Evolutionary conservation across 768 basidiomycete species (phyloP).

Genomic region (Tephrocybe sp.): DNA sequence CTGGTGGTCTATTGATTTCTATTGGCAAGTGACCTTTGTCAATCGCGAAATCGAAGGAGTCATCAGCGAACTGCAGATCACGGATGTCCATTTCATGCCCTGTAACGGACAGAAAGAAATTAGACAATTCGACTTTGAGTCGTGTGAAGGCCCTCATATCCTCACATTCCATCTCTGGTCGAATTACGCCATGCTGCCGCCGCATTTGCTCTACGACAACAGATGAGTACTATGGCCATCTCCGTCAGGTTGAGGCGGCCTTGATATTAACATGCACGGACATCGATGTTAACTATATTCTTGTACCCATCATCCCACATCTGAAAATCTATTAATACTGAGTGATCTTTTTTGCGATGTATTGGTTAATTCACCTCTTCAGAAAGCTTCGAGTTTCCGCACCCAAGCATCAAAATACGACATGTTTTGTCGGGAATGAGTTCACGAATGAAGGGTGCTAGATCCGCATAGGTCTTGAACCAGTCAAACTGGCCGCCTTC

Average conservation of each 20-base stretch:
- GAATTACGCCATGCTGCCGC: slow-evolving; percentile 41
- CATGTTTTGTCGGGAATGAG: slow-evolving; percentile 62
- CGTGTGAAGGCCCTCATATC: neutral
- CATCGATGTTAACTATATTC: slow-evolving; percentile 79
- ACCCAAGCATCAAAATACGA: slow-evolving; percentile 77
- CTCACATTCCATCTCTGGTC: slow-evolving; percentile 75
- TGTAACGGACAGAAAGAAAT: slow-evolving; percentile 28
- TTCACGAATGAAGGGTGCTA: slow-evolving; percentile 59
- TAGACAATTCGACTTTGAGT: too few species aligned
- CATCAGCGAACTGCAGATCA: slow-evolving; percentile 55
- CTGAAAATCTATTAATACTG: slow-evolving; percentile 30
- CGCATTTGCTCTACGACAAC: slow-evolving; percentile 78
- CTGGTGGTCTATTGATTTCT: neutral
- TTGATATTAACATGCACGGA: slow-evolving; percentile 29
- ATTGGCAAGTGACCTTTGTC: slow-evolving; percentile 61
- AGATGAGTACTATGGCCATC: slow-evolving; percentile 59
- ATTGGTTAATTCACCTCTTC: slow-evolving; percentile 60
- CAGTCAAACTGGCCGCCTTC: slow-evolving; percentile 73
- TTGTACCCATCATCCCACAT: slow-evolving; percentile 89
- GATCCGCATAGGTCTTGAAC: slow-evolving; percentile 81
- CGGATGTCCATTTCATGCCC: slow-evolving; percentile 89
- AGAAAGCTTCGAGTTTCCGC: slow-evolving; percentile 80
- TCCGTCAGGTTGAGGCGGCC: neutral
- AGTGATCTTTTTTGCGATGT: neutral
- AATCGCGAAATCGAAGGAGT: slow-evolving; percentile 75